Base-by-base conservation (phyloP, 331 rosid genomes). In the Pyracantha coccinea region DNA sequence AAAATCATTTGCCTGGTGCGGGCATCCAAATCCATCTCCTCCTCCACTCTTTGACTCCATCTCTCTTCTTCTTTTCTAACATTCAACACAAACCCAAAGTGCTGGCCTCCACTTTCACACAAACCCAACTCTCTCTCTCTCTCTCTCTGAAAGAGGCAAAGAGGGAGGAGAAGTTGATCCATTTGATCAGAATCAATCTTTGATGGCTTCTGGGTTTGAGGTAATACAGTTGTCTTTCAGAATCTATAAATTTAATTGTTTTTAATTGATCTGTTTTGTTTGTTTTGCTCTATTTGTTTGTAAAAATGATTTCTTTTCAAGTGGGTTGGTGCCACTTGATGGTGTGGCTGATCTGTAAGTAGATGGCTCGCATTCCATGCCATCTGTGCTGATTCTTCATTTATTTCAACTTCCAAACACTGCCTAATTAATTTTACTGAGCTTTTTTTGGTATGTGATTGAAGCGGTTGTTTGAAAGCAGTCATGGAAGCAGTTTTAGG, bases 131-230 rank as follows among this genome's bases (percentile, higher is more conserved):
- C 45, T 10, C 75, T 17, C 7, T 28, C 19, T 20, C 10, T 50
- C 38, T 50, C 23, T 33, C 29, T 72, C 54, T 57, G 57, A 2
- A 23, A 72, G 33, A 35, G 76, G 67, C 76, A 29, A 35, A 35
- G 68, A 19, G 19, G 10, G 72, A 68, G 31, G 19, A 14, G 68
- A 59, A 38, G 76, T 24, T 72, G 76, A 72, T 72, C 55, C 35
- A 55, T 23, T 32, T 33, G 66, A 35, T 72, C 68, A 58, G 58
- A 72, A 23, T 38, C 76, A 35, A 59, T 72, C 28, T 23, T 59
- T 11, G n/a, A n/a, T 38, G 16, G 68, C 68, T 72, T 72, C 58
- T 72, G 68, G 76, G 68, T 38, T 29, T 8, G 68, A 72, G 68
- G 76, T 72, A 59, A 38, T 38, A 10, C 45, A 0, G 4, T 38